phyloP scores from a whole-genome alignment of 176 grass and related monocot genomes.

The Saccharum spontaneum region DNA sequence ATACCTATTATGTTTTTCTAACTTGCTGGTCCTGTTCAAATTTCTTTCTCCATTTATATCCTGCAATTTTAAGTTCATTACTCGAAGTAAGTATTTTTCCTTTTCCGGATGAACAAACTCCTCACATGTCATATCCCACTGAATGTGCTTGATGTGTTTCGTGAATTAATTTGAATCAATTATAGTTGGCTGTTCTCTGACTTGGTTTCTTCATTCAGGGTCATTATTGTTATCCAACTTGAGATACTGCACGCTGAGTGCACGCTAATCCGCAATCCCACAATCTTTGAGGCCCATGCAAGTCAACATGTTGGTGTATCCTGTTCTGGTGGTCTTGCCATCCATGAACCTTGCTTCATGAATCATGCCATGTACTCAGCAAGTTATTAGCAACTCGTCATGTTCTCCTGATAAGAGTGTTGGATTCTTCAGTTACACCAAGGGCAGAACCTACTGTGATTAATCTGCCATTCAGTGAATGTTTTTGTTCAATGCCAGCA shows the following conservation, averaged over 20 bases:
- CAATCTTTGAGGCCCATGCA: conserved; percentile 37
- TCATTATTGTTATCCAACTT: conserved; percentile 70
- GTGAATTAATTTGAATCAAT: background rate
- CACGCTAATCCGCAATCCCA: conserved; percentile 45
- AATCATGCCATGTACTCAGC: background rate
- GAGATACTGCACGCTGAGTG: conserved; percentile 49
- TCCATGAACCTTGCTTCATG: background rate
- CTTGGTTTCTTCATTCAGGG: conserved; percentile 41
- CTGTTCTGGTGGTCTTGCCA: background rate
- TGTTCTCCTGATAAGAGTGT: background rate
- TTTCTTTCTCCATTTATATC: background rate
- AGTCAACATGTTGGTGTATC: background rate
- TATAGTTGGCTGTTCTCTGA: background rate
- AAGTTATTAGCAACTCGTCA: background rate
- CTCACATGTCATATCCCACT: no score
- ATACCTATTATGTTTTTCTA: background rate
- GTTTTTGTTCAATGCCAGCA: background rate
- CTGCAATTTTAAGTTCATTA: background rate
- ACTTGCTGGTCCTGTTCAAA: background rate
- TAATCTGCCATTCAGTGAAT: background rate
- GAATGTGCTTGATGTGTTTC: background rate
- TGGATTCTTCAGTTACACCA: background rate
- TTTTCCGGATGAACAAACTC: background rate
- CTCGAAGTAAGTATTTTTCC: background rate
- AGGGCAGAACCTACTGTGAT: background rate